Evolutionary conservation across 2,329 filamentous ascomycete species (phyloP), one percentile per base, ranked within the genome.

Genomic region (Diaporthe sp.): DNA sequence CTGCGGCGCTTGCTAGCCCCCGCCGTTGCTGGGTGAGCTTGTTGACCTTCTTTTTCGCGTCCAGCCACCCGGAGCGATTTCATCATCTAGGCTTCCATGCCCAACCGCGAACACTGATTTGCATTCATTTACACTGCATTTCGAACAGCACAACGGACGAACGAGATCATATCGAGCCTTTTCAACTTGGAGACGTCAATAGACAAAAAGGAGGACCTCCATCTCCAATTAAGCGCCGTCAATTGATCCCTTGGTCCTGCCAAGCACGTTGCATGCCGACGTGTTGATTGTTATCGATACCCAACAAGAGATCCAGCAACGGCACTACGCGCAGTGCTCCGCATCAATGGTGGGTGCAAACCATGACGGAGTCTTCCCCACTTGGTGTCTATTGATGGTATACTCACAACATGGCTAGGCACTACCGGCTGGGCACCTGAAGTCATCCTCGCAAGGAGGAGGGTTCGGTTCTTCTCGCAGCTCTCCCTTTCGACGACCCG

Each of bases 401-500:
- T 58, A 58, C 76, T 77, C 67, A 77, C 58, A 51, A 58, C 39
- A 72, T 62, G 19, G 46, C 39, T 81, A 90, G 91, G 88, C 87
- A 82, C 89, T 87, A 83, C 88, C 86, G 75, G 82, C 87, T 42
- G 61, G 61, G 42, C 73, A 75, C 53, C 53, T 75, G 25, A 77
- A 77, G 51, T 71, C 70, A 13, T 70, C 75, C 31, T 73, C 74
- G 39, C 51, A 74, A 25, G 60, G 51, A 49, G 72, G 49, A 72
- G 75, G 44, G 42, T 65, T 71, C 37, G 49, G 92, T 78, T 93
- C 93, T 62, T 90, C 91, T 79, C 91, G 94, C 82, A 89, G 86
- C 80, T 93, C 91, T 70, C 91, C 91, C 17, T 93, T 93, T 81
- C 89, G 91, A 75, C 85, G 91, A 79, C 87, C 90, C 72, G 90